A percentile compares a stretch with the other conserved stretches of the same genome.
phyloP scores from a whole-genome alignment of 176 grass and related monocot species.

The Oryza rufipogon region DNA sequence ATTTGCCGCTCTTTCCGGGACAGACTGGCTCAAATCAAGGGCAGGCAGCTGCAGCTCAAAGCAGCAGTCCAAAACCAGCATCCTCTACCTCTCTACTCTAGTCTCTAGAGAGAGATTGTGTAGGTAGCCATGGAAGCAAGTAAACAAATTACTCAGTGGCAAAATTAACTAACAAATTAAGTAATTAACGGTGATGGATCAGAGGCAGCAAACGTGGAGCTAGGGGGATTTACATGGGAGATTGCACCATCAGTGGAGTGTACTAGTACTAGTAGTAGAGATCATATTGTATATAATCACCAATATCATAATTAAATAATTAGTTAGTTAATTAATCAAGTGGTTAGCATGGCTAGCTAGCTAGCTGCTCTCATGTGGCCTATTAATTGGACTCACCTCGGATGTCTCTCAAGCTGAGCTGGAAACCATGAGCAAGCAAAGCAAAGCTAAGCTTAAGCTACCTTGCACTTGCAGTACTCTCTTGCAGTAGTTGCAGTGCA shows the following conservation, averaged over 20 bases:
- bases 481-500: not conserved
- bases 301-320: not conserved
- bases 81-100: not conserved
- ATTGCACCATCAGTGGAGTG: slow-evolving; percentile 18
- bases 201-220: slow-evolving; percentile 36
- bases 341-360: slow-evolving; percentile 31
- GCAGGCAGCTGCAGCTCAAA: slow-evolving; percentile 36
- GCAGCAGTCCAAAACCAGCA: not conserved
- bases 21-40: slow-evolving; percentile 60
- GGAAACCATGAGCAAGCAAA: slow-evolving; percentile 52
- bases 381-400: slow-evolving; percentile 59
- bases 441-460: not conserved
- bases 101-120: not conserved
- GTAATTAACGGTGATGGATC: not conserved
- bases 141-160: slow-evolving; percentile 25
- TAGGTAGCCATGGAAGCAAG: slow-evolving; percentile 24
- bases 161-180: not conserved
- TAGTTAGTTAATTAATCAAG: slow-evolving; percentile 33
- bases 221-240: slow-evolving; percentile 53
- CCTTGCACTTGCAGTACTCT: not conserved
- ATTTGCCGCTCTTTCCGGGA: slow-evolving; percentile 51
- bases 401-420: slow-evolving; percentile 62
- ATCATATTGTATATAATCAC: not conserved
- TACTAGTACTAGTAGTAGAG: not conserved
- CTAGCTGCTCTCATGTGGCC: slow-evolving; percentile 57